Evolutionary conservation across 2,329 filamentous ascomycete species (phyloP), one percentile per base, ranked within the genome.

Genomic region (Aspergillus sp.): DNA sequence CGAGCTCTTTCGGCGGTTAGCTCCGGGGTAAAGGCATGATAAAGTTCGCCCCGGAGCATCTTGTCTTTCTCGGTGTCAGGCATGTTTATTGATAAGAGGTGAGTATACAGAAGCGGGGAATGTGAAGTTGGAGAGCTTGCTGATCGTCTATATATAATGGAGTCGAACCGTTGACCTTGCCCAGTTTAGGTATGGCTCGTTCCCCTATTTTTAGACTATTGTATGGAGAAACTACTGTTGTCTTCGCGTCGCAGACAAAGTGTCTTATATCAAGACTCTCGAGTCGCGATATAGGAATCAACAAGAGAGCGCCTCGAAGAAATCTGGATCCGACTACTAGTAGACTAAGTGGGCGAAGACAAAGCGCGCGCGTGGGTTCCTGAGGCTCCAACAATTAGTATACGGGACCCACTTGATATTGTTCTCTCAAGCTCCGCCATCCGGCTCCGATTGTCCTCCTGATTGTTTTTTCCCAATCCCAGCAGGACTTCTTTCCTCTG

Each of bases 21-120:
- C 38, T 90, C 85, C 0, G 91, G 89, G 0, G 86, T 85, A 71
- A 93, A 93, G 47, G 90, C 87, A 68, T 88, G 84, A 75, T 92
- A 93, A 11, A 94, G 83, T 73, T 94, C 87, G 53, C 90, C 90
- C 15, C 82, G 80, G 52, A 79, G 76, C 88, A 91, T 92, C 57
- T 74, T 78, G 45, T 77, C 70, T 61, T 65, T 72, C 59, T 77
- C 58, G 31, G 53, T 57, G 25, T 58, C 55, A 38, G 49, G 28
- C 45, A 60, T 64, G n/a, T 41, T 59, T 25, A 34, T 50, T 15
- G 4, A 28, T 9, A 34, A 50, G 9, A 17, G 2, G 30, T 46
- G 4, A 30, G 17, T 6, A 31, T 34, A 38, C 38, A 25, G 43
- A 28, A 31, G 45, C 17, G 11, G 22, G 30, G 38, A 49, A 38